Base-by-base conservation (phyloP, 2,329 filamentous ascomycete species). In the Fusarium sp. region DNA sequence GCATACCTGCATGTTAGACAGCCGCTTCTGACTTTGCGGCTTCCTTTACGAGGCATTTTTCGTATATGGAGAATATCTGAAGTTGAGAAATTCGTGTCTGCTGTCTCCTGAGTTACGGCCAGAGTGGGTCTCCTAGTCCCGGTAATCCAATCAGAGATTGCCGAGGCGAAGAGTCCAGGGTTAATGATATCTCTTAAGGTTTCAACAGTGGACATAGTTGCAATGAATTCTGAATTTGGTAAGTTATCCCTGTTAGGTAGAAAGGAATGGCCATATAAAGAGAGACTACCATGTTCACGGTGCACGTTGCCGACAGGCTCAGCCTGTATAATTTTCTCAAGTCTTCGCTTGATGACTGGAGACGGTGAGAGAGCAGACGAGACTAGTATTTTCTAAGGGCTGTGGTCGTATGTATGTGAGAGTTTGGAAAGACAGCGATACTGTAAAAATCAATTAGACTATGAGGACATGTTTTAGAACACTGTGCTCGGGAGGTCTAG, bases 341-440 rank as follows among this genome's bases (percentile, higher is more conserved):
- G 14, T n/a, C n/a, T n/a, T n/a, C n/a, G n/a, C n/a, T n/a, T n/a
- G n/a, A n/a, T n/a, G n/a, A n/a, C n/a, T n/a, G n/a, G n/a, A n/a
- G n/a, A n/a, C 58, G 23, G 42, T 53, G 40, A 46, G 58, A 61
- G 58, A 61, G 58, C 58, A n/a, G 58, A 63, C 59, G 58, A 50
- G 60, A 63, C 50, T 58, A 18, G 50, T 63, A 63, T 58, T 63
- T 8, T 63, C 60, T 40, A 15, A 57, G 29, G 29, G 50, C 58
- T 63, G 13, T 63, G 58, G 58, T 63, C 50, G 60, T 63, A 63
- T 63, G 60, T 63, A 63, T 63, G 59, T 63, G 59, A n/a, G 1
- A 2, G 2, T 23, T 6, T 2, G 6, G 2, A 2, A 6, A 23
- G n/a, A n/a, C 10, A 39, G 5, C 25, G 6, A 21, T 25, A 48